Conservation (phyloP, 768 basidiomycete genomes). For the Xerocomus potaroensis region DNA sequence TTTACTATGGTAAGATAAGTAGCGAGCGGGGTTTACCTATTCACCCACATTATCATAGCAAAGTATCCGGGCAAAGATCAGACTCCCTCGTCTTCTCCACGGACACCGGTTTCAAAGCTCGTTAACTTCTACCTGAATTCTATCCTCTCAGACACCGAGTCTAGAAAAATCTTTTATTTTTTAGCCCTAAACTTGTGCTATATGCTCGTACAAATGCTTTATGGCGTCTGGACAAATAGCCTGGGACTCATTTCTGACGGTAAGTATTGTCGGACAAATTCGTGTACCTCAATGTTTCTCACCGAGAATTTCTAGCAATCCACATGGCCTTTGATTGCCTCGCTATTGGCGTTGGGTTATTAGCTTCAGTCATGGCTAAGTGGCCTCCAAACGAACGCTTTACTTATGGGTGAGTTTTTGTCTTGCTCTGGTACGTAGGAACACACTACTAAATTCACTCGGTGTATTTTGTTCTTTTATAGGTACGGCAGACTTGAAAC, state of each 20-base stretch:
- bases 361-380: constrained; percentile 96
- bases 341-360: constrained; percentile 91
- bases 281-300: constrained; percentile 1
- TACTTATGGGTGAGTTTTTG: constrained; percentile 78
- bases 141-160: constrained; percentile 87
- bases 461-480: neutral
- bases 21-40: neutral
- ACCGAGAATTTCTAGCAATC: constrained; percentile 59
- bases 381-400: constrained; percentile 95
- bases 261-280: constrained; percentile 33
- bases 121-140: constrained; percentile 78
- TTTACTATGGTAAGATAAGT: constrained; percentile 57
- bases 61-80: constrained; percentile 49
- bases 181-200: constrained; percentile 90
- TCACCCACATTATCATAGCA: constrained; percentile 33
- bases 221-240: constrained; percentile 97
- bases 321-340: constrained; percentile 99
- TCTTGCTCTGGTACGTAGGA: neutral
- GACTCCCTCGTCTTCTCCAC: constrained; percentile 38
- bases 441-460: neutral
- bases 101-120: constrained; percentile 51
- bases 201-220: constrained; percentile 96
- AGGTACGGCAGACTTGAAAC: constrained; percentile 97
- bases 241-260: constrained; percentile 96
- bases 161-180: constrained; percentile 95